Conservation (phyloP, 352 stramenopile genomes). For the Pythium biforme region DNA sequence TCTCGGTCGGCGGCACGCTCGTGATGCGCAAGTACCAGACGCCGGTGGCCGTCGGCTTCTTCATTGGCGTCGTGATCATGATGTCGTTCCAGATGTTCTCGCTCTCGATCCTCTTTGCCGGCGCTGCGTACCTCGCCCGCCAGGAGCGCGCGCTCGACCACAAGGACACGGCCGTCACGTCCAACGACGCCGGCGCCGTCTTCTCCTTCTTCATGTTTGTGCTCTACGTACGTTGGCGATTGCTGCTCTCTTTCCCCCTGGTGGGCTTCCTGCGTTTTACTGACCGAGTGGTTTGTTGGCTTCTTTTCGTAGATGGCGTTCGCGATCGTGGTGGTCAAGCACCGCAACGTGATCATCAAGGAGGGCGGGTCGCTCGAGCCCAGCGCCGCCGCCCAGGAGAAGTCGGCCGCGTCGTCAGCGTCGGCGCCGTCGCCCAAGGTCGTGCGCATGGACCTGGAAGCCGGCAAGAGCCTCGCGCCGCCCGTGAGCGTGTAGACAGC, state of each 20-base stretch:
- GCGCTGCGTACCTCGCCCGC: conserved; percentile 64
- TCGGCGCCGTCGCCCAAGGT: conserved; percentile 57
- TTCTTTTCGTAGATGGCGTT: conserved; percentile 43
- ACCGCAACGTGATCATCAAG: conserved; percentile 85
- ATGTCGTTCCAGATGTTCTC: conserved; percentile 89
- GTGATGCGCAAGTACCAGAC: conserved; percentile 91
- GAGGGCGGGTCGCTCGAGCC: conserved; percentile 49
- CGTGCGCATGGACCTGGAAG: conserved; percentile 63
- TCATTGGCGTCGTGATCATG: conserved; percentile 90
- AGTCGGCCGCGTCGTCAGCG: conserved; percentile 35
- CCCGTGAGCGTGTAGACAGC: conserved; percentile 64
- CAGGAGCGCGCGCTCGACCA: conserved; percentile 58
- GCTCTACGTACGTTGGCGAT: conserved; percentile 68
- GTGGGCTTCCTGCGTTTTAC: not conserved
- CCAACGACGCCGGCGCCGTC: conserved; percentile 70
- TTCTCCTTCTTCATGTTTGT: conserved; percentile 89
- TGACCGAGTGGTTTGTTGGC: conserved; percentile 6
- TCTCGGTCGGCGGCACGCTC: conserved; percentile 84
- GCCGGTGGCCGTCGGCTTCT: conserved; percentile 83
- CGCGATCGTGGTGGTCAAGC: conserved; percentile 64
- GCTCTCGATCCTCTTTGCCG: conserved; percentile 74
- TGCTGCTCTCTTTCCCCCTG: not conserved
- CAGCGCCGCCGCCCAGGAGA: conserved; percentile 44
- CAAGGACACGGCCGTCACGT: conserved; percentile 63
- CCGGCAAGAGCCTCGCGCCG: conserved; percentile 51